These are phyloP conservation scores for Salvia miltiorrhiza DNA, from an alignment of 257 asterid genomes.

Conservation along the genomic window DNA sequence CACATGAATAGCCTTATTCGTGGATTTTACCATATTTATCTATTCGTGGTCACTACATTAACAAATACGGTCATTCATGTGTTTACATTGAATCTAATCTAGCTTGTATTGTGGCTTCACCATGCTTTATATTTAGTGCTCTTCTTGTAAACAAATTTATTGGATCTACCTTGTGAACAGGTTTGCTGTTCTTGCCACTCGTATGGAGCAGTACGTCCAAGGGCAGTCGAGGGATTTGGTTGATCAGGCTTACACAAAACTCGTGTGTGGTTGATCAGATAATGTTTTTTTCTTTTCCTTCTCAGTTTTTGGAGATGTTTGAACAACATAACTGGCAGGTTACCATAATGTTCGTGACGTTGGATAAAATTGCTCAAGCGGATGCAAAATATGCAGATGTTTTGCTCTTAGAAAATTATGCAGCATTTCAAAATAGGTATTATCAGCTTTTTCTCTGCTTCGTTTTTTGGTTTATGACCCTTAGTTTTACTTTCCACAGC, in stretches of 20 bases:
- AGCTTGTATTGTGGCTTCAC: neutral
- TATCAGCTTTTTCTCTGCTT: slow-evolving; percentile 4
- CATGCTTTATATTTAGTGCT: slow-evolving; percentile 2
- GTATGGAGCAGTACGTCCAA: slow-evolving; percentile 99
- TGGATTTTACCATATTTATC: too few species aligned
- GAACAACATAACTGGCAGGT: slow-evolving; percentile 55
- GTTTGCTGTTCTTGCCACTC: slow-evolving; percentile 90
- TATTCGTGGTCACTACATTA: too few species aligned
- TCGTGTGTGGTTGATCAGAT: slow-evolving; percentile 48
- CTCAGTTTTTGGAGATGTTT: slow-evolving; percentile 22
- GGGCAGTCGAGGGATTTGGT: slow-evolving; percentile 98
- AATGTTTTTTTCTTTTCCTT: neutral
- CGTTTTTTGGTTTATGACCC: neutral
- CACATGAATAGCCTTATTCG: too few species aligned
- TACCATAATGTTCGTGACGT: slow-evolving; percentile 89
- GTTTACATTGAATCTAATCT: neutral
- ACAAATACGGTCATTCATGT: too few species aligned
- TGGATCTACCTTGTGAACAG: slow-evolving; percentile 37
- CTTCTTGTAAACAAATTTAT: slow-evolving; percentile 15
- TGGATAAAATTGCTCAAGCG: slow-evolving; percentile 89
- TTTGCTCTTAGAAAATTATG: slow-evolving; percentile 91
- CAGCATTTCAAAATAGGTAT: slow-evolving; percentile 98
- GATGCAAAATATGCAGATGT: slow-evolving; percentile 81
- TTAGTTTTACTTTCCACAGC: slow-evolving; percentile 38
- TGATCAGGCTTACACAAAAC: slow-evolving; percentile 91